Evolutionary conservation across 1,284 basidiomycete genomes (phyloP).

Genomic region (Malassezia nana): DNA sequence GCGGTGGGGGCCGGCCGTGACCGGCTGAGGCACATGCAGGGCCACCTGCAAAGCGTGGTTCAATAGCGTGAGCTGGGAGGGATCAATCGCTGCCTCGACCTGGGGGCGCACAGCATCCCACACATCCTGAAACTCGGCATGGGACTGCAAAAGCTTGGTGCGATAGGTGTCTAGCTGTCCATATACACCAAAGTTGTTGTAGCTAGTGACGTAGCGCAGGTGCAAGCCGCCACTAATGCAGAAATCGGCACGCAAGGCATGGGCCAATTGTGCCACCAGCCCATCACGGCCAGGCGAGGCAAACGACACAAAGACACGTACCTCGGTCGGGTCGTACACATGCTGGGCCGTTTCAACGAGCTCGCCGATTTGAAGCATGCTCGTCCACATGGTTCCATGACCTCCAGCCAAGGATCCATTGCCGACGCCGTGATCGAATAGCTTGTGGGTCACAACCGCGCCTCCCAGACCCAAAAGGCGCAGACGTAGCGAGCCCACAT

Average conservation of each 20-base stretch:
- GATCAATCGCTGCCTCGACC: conserved; percentile 83
- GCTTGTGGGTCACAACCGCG: conserved; percentile 87
- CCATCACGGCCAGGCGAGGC: conserved; percentile 87
- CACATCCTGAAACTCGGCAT: conserved; percentile 74
- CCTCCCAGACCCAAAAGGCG: conserved; percentile 89
- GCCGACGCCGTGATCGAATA: conserved; percentile 94
- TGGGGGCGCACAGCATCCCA: conserved; percentile 88
- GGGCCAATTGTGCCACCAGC: conserved; percentile 76
- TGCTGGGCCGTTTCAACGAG: conserved; percentile 93
- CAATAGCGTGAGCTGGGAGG: conserved; percentile 74
- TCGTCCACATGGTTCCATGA: conserved; percentile 98
- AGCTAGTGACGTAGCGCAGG: conserved; percentile 89
- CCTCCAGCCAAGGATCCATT: conserved; percentile 91
- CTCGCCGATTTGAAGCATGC: conserved; percentile 91
- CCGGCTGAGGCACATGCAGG: conserved; percentile 59
- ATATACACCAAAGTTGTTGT: conserved; percentile 94
- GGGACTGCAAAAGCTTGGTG: conserved; percentile 67
- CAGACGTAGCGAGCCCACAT: conserved; percentile 84
- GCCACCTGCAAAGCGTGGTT: conserved; percentile 80
- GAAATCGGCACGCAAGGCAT: conserved; percentile 84
- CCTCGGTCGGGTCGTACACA: conserved; percentile 77
- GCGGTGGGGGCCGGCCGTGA: conserved; percentile 53
- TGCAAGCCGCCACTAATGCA: conserved; percentile 90
- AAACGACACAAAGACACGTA: conserved; percentile 82
- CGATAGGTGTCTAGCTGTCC: conserved; percentile 79